A percentile compares a stretch with the other conserved stretches of the same genome.
These are phyloP conservation scores for Verruconis gallopava DNA, from an alignment of 2,329 filamentous ascomycete genomes.

Conservation along the genomic window DNA sequence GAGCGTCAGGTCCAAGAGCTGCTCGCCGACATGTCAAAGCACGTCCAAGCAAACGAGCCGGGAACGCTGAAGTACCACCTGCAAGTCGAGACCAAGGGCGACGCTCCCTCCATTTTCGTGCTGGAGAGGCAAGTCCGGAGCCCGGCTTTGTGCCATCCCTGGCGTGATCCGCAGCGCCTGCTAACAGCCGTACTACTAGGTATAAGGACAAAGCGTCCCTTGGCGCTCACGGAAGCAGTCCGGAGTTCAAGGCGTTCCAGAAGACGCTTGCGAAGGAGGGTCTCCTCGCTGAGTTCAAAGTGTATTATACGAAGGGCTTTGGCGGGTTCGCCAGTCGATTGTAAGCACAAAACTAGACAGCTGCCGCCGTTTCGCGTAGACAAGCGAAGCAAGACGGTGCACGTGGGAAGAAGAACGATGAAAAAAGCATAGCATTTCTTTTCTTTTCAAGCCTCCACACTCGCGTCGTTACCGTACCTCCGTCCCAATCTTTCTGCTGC, in stretches of 20 bases:
- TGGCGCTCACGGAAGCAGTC: constrained; percentile 6
- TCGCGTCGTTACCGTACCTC: no score
- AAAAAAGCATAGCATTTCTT: no score
- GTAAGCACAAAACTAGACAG: neutral
- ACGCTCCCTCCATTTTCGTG: constrained; percentile 8
- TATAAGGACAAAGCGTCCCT: constrained; percentile 9
- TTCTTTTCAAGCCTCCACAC: no score
- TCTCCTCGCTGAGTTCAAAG: constrained; percentile 7
- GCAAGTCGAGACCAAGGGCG: constrained; percentile 2
- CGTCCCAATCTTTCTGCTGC: no score
- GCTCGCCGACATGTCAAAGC: constrained; percentile 1
- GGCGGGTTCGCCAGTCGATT: constrained; percentile 8
- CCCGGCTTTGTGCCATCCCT: neutral
- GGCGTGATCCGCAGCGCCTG: no score
- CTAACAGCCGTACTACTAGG: no score
- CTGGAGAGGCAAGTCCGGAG: constrained; percentile 5
- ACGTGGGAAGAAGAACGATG: no score
- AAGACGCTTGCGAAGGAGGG: constrained; percentile 5
- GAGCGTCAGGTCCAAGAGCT: constrained; percentile 7
- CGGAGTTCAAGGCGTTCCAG: constrained; percentile 7
- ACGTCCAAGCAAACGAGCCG: constrained; percentile 9
- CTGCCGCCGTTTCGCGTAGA: no score
- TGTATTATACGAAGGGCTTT: constrained; percentile 8
- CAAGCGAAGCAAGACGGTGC: neutral
- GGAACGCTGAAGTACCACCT: constrained; percentile 9